These are phyloP conservation scores for Albophoma yamanashiensis DNA, from an alignment of 2,329 filamentous ascomycete genomes.

Conservation along the genomic window DNA sequence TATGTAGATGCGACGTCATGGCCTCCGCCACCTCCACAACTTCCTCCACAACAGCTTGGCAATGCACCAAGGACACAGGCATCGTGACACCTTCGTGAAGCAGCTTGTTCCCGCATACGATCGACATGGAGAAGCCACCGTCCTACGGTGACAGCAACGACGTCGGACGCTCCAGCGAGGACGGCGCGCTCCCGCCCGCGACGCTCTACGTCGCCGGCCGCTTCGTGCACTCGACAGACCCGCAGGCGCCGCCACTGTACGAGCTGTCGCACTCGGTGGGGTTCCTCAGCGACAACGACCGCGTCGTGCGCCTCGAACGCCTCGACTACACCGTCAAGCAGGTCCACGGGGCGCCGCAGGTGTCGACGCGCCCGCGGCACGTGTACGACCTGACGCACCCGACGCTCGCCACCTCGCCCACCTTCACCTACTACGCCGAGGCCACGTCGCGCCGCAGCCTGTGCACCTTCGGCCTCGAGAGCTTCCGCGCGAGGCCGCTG, in stretches of 20 bases:
- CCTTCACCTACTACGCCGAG: constrained; percentile 22
- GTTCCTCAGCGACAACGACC: constrained; percentile 20
- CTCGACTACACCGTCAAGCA: constrained; percentile 17
- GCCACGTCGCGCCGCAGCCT: constrained; percentile 15
- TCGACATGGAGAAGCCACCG: constrained; percentile 7
- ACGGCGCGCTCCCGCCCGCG: constrained; percentile 14
- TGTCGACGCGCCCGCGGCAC: constrained; percentile 17
- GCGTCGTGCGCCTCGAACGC: constrained; percentile 18
- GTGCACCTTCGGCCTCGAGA: constrained; percentile 17
- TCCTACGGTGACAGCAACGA: constrained; percentile 11
- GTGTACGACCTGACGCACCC: constrained; percentile 24
- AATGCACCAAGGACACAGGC: neutral
- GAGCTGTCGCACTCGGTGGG: constrained; percentile 23
- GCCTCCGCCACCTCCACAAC: neutral
- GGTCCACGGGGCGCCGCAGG: constrained; percentile 11
- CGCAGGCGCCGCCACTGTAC: constrained; percentile 19
- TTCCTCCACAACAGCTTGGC: neutral
- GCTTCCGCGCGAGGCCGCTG: constrained; percentile 11
- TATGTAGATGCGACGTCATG: neutral
- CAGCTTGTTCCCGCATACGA: neutral
- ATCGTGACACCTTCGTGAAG: neutral
- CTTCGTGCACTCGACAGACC: constrained; percentile 20
- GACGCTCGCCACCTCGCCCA: constrained; percentile 12
- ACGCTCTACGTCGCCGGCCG: constrained; percentile 21
- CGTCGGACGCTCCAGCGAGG: constrained; percentile 1